Evolutionary conservation across 1,139 yeast species (phyloP).

Genomic region (Dujonia santamariae): DNA sequence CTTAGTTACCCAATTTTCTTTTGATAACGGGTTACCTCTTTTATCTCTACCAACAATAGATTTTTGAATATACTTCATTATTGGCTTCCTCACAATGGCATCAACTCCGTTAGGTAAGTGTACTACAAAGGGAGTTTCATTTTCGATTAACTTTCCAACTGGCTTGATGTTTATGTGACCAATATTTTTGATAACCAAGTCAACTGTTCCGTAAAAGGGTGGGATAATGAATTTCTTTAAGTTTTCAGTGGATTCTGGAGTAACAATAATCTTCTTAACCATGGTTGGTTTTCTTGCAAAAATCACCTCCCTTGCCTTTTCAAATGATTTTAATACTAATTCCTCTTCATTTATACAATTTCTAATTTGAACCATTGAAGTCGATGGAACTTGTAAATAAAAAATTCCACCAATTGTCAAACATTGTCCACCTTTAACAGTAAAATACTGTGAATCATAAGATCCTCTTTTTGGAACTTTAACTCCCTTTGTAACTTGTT

Average conservation of each 20-base stretch:
- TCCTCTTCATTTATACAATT: slow-evolving; percentile 32
- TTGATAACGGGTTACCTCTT: slow-evolving; percentile 32
- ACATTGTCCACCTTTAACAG: slow-evolving; percentile 44
- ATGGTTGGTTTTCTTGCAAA: slow-evolving; percentile 13
- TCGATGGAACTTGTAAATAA: slow-evolving; percentile 39
- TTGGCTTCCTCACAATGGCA: slow-evolving; percentile 34
- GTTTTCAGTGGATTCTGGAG: slow-evolving; percentile 24
- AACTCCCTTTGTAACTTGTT: slow-evolving; percentile 35
- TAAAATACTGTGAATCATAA: slow-evolving; percentile 32
- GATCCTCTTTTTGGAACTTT: slow-evolving; percentile 31
- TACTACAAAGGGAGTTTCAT: slow-evolving; percentile 23
- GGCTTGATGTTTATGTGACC: slow-evolving; percentile 67
- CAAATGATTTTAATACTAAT: slow-evolving; percentile 23
- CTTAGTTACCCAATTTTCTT: slow-evolving; percentile 26
- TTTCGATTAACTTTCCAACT: slow-evolving; percentile 41
- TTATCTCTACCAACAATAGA: slow-evolving; percentile 37
- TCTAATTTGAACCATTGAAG: slow-evolving; percentile 42
- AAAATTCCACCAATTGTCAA: slow-evolving; percentile 62
- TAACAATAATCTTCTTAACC: slow-evolving; percentile 28
- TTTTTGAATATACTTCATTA: slow-evolving; percentile 30
- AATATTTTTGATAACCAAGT: slow-evolving; percentile 63
- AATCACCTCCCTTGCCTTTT: slow-evolving; percentile 23
- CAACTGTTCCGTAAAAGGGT: slow-evolving; percentile 66
- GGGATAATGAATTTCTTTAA: slow-evolving; percentile 53
- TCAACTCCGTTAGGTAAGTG: slow-evolving; percentile 31